phyloP scores from a whole-genome alignment of 495 filamentous ascomycete species.

The Penicillium cosmopolitanum region DNA sequence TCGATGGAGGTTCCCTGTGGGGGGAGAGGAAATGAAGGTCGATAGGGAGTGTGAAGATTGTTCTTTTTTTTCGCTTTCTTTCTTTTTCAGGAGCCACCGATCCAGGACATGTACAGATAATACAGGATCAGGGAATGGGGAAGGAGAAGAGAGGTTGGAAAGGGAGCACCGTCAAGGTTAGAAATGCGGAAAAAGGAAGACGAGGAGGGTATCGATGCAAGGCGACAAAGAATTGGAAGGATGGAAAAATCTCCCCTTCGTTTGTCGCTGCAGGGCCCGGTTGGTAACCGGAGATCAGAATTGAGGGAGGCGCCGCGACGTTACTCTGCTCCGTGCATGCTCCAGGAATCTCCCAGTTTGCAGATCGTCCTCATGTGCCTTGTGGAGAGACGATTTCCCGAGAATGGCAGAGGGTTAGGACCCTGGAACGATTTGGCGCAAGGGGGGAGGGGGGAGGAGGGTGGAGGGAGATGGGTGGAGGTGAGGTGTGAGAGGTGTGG shows the following conservation, averaged over 20 bases:
- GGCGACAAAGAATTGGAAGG: constrained; percentile 41
- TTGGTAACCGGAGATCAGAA: constrained; percentile 37
- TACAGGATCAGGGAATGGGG: constrained; percentile 33
- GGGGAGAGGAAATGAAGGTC: constrained; percentile 7
- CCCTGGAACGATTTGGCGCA: constrained; percentile 45
- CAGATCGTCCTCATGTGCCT: constrained; percentile 50
- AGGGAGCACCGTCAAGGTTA: constrained; percentile 7
- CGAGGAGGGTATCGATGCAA: constrained; percentile 40
- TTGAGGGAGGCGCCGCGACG: constrained; percentile 37
- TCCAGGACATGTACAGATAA: constrained; percentile 44
- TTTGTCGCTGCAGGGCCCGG: constrained; percentile 35
- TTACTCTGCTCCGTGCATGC: constrained; percentile 55
- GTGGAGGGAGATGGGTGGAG: constrained; percentile 11
- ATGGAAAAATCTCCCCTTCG: constrained; percentile 37
- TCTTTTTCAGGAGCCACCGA: constrained; percentile 27
- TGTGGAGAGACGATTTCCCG: constrained; percentile 36
- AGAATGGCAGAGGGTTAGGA: constrained; percentile 37
- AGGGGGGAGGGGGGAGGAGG: constrained; percentile 38
- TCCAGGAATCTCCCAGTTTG: constrained; percentile 51
- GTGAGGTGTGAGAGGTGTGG: constrained; percentile 4
- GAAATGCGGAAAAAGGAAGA: constrained; percentile 1
- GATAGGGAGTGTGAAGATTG: constrained; percentile 9
- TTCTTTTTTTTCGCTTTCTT: constrained; percentile 25
- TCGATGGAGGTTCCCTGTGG: background rate
- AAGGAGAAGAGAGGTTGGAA: constrained; percentile 27